Percentiles rank a stretch among this genome's conserved stretches.
These are phyloP conservation scores for Cystofilobasidium ferigula DNA, from an alignment of 768 basidiomycete genomes.

Conservation along the genomic window DNA sequence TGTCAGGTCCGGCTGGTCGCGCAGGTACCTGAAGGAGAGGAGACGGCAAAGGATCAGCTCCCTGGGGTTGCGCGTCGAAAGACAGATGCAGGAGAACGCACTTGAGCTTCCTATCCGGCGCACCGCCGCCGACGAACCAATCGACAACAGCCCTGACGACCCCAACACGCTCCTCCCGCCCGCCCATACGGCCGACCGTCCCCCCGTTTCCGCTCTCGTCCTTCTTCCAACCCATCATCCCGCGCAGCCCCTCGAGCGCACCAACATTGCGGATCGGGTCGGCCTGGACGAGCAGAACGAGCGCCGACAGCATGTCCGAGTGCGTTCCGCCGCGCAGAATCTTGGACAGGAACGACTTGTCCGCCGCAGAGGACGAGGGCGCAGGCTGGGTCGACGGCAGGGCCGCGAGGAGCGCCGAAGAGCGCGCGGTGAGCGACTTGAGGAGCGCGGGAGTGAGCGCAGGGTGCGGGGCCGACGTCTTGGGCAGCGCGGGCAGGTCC, in stretches of 20 bases:
- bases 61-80: conserved; percentile 30
- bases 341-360: conserved; percentile 68
- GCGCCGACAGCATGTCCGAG: conserved; percentile 78
- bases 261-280: conserved; percentile 76
- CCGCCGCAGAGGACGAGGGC: conserved; percentile 48
- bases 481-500: conserved; percentile 42
- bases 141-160: conserved; percentile 83
- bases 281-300: conserved; percentile 77
- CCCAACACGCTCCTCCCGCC: conserved; percentile 79
- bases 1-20: conserved; percentile 61
- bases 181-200: conserved; percentile 34
- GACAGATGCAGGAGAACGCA: conserved; percentile 39
- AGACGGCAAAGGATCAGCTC: conserved; percentile 28
- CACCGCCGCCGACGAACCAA: conserved; percentile 97
- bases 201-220: conserved; percentile 46
- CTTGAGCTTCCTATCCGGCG: conserved; percentile 74
- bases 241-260: conserved; percentile 62
- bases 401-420: conserved; percentile 39
- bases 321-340: conserved; percentile 81
- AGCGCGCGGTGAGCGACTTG: conserved; percentile 43
- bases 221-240: conserved; percentile 59
- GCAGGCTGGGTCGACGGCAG: conserved; percentile 26
- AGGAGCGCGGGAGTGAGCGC: conserved; percentile 43
- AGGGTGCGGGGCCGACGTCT: conserved; percentile 34
- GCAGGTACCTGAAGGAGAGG: conserved; percentile 59